Evolutionary conservation across 352 stramenopile genomes (phyloP).

Genomic region (Phytophthora gonapodyides): DNA sequence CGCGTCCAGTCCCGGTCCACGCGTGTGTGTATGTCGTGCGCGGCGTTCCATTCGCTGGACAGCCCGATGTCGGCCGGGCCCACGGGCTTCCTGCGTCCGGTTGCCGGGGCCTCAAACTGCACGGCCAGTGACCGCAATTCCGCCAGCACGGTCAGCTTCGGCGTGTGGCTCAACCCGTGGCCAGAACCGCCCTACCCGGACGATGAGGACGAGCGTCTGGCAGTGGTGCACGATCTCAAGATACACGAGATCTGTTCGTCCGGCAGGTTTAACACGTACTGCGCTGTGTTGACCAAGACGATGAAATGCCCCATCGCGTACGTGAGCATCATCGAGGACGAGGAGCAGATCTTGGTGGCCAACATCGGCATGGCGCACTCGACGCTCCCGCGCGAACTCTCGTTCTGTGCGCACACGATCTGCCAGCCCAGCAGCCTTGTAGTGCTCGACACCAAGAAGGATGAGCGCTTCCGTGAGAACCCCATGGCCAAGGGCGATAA

Average conservation of each 20-base stretch:
- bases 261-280: constrained; percentile 90
- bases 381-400: constrained; percentile 77
- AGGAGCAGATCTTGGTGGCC: constrained; percentile 82
- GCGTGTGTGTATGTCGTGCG: constrained; percentile 85
- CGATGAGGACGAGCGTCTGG: constrained; percentile 79
- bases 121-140: constrained; percentile 42
- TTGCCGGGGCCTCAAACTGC: constrained; percentile 23
- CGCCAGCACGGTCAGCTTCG: constrained; percentile 63
- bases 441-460: constrained; percentile 84
- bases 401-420: constrained; percentile 89
- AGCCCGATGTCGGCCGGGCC: constrained; percentile 70
- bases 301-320: constrained; percentile 90
- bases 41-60: constrained; percentile 82
- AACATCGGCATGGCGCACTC: constrained; percentile 88
- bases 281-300: constrained; percentile 84
- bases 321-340: constrained; percentile 86
- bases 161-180: constrained; percentile 82
- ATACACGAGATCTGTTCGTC: constrained; percentile 72
- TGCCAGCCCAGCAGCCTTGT: constrained; percentile 81
- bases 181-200: constrained; percentile 79
- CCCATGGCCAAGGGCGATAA: constrained; percentile 89
- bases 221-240: constrained; percentile 76
- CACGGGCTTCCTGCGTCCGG: constrained; percentile 40
- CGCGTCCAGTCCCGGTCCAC: constrained; percentile 84
- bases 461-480: constrained; percentile 87